Base-by-base conservation (phyloP, 306 rosid species). In the Glycine soja region DNA sequence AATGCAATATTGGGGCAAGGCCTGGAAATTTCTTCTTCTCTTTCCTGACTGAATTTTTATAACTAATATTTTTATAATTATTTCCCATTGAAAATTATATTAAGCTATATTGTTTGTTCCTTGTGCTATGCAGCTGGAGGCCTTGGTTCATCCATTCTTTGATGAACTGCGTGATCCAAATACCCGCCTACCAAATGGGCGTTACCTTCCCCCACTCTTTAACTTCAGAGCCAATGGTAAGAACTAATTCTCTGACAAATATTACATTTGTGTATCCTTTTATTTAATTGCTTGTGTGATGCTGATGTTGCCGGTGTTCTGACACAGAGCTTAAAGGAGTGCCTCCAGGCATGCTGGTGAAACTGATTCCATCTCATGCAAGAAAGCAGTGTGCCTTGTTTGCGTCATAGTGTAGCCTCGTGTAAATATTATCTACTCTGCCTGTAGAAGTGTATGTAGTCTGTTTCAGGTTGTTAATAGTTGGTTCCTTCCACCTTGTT, bases 211-310 rank as follows among this genome's bases (percentile, higher is more conserved):
- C 11, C 97, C 98, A 0, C 79, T 94, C 24, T 92, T 94, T 43
- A 90, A 94, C 92, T 94, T 94, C 73, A 92, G 91, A 83, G 83
- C 93, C 80, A 94, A 73, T 12, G 98, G 98, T 94, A 91, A 91
- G 15, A 70, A 72, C 51, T 75, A 43, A 38, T 40, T 24, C 42
- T 12, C 45, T 48, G 66, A 75, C 54, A 12, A 36, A n/a, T 50
- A 10, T 47, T 7, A 13, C 8, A 56, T 67, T 81, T 12, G 46
- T 43, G 46, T 50, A 46, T 56, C 47, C 32, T 16, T 15, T 46
- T 18, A n/a, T 30, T 12, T 51, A 81, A 74, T 13, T 65, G 38
- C 48, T 24, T 24, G 2, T 62, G 51, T 78, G 16, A 48, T 73
- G 7, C 54, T 70, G 63, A 10, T 52, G 8, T 13, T 87, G 75